Conservation (phyloP, 2,329 filamentous ascomycete genomes). For the Sclerotinia glacialis region DNA sequence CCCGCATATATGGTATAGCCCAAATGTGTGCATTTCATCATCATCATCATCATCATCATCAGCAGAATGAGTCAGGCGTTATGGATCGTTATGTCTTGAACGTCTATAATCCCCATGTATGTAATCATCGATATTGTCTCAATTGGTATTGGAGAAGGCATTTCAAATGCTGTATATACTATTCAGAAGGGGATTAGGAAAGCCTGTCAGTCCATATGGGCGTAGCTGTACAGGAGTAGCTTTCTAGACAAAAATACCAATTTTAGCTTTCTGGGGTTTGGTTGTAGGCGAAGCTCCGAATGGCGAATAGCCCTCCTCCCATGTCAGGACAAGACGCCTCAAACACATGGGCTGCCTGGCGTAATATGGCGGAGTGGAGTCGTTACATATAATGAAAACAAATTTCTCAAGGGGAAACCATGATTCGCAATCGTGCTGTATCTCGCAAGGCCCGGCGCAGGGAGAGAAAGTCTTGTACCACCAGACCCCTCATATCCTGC, state of each 20-base stretch:
- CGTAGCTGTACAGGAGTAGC: background rate
- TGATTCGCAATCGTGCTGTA: background rate
- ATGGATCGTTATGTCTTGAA: no score
- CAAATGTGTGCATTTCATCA: no score
- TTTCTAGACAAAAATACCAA: background rate
- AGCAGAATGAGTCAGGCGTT: background rate
- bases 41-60: no score
- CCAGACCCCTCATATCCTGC: background rate
- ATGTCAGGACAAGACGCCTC: constrained; percentile 2
- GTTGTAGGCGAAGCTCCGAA: background rate
- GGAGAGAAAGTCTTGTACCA: background rate
- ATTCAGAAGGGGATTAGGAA: background rate
- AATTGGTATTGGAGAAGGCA: background rate
- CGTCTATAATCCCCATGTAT: background rate
- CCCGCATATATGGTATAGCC: background rate
- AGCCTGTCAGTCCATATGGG: background rate
- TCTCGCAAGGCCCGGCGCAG: background rate
- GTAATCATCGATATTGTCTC: background rate
- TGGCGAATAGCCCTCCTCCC: background rate
- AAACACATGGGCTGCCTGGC: background rate
- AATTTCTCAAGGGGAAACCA: constrained; percentile 5
- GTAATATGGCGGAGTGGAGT: constrained; percentile 1
- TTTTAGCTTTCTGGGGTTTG: background rate
- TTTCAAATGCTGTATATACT: background rate
- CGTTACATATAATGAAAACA: constrained; percentile 3